phyloP scores from a whole-genome alignment of 164 flowering plant genomes.

The Dillenia turbinata region DNA sequence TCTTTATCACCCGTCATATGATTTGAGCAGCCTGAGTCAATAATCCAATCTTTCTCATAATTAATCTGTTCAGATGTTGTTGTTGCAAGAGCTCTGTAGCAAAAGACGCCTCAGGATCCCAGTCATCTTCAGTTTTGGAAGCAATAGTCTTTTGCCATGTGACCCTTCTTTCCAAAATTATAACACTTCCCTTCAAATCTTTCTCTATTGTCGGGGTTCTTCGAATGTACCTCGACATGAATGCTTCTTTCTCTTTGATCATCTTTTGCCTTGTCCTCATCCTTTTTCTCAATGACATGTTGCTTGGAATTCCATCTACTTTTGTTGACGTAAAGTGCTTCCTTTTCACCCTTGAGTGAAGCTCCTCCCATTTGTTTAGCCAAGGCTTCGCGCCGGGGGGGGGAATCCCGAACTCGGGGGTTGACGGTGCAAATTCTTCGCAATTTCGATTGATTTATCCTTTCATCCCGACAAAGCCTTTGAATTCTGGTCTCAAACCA shows the following conservation, averaged over 20 bases:
- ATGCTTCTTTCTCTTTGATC: background rate
- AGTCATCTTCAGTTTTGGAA: slow-evolving; percentile 1
- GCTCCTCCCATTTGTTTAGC: slow-evolving; percentile 15
- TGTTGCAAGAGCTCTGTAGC: background rate
- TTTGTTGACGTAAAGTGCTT: background rate
- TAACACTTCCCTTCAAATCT: background rate
- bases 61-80: background rate
- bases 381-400: no score
- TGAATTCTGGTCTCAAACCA: slow-evolving; percentile 7
- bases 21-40: slow-evolving; percentile 11
- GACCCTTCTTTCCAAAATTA: slow-evolving; percentile 1
- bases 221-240: no score
- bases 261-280: slow-evolving; percentile 8
- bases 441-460: no score
- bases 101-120: slow-evolving; percentile 6
- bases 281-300: background rate
- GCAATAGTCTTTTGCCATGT: background rate
- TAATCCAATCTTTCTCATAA: slow-evolving; percentile 8
- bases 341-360: background rate
- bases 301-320: no score
- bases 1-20: slow-evolving; percentile 16
- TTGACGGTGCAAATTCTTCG: no score
- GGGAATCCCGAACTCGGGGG: no score
- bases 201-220: background rate
- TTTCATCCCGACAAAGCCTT: slow-evolving; percentile 1